These are phyloP conservation scores for Isatis lusitanica DNA, from an alignment of 441 rosid species.

Conservation along the genomic window DNA sequence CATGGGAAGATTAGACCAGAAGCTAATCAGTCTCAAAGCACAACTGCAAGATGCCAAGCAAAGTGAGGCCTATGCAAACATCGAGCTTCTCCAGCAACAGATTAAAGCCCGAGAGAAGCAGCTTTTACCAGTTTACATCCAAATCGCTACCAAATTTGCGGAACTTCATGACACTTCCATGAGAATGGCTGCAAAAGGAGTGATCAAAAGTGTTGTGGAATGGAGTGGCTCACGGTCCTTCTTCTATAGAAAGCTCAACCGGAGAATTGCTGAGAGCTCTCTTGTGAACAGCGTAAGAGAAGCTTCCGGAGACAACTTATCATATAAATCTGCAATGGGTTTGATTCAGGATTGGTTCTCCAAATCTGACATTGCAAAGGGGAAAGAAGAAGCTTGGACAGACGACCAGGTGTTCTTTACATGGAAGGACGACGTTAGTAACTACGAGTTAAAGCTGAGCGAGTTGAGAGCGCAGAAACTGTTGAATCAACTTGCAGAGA, in stretches of 20 bases:
- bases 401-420: slow-evolving; percentile 84
- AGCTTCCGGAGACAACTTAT: slow-evolving; percentile 71
- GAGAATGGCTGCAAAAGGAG: slow-evolving; percentile 98
- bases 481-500: slow-evolving; percentile 61
- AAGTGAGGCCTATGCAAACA: slow-evolving; percentile 42
- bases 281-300: slow-evolving; percentile 63
- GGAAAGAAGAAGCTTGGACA: slow-evolving; percentile 67
- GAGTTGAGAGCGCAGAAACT: slow-evolving; percentile 85
- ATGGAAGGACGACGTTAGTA: slow-evolving; percentile 68
- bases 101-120: slow-evolving; percentile 81
- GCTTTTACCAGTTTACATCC: slow-evolving; percentile 88
- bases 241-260: slow-evolving; percentile 69
- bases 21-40: slow-evolving; percentile 64
- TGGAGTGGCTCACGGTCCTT: slow-evolving; percentile 73
- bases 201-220: slow-evolving; percentile 87
- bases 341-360: slow-evolving; percentile 82
- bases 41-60: slow-evolving; percentile 72
- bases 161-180: slow-evolving; percentile 95
- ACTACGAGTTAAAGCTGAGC: slow-evolving; percentile 66
- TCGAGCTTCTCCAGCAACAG: slow-evolving; percentile 69
- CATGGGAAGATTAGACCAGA: slow-evolving; percentile 95
- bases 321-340: slow-evolving; percentile 62
- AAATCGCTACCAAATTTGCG: slow-evolving; percentile 91
- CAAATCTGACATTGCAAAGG: slow-evolving; percentile 54
- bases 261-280: slow-evolving; percentile 80